Percentiles rank a stretch among this genome's conserved stretches.
phyloP scores from a whole-genome alignment of 1,284 basidiomycete species.

The Cryptococcus sp. region DNA sequence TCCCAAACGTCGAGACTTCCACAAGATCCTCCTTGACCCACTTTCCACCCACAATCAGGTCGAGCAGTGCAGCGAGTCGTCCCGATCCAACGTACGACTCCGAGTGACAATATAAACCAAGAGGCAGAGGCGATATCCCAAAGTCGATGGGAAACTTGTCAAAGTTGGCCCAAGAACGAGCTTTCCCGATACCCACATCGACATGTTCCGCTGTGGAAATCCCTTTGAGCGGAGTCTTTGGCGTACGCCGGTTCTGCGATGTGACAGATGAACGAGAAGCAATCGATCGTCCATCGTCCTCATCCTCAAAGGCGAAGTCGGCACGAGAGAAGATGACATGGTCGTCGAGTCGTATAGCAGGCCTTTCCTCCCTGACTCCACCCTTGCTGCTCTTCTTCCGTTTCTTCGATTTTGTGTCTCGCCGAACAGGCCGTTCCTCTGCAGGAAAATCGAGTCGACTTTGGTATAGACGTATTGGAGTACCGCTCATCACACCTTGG shows the following conservation, averaged over 20 bases:
- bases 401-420: not conserved
- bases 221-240: too few species aligned
- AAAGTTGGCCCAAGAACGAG: constrained; percentile 45
- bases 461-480: constrained; percentile 15
- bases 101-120: constrained; percentile 29
- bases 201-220: constrained; percentile 7
- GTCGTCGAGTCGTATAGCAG: constrained; percentile 39
- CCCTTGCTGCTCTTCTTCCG: not conserved
- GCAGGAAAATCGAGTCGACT: constrained; percentile 30
- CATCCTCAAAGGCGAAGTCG: constrained; percentile 37
- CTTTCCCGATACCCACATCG: constrained; percentile 37
- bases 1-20: constrained; percentile 11
- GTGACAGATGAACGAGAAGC: too few species aligned
- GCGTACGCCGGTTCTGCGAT: too few species aligned
- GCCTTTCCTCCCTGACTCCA: constrained; percentile 9
- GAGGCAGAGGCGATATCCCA: constrained; percentile 41
- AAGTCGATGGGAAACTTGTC: constrained; percentile 44
- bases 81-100: constrained; percentile 25
- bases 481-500: not conserved
- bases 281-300: constrained; percentile 4
- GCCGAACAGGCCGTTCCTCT: constrained; percentile 11
- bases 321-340: constrained; percentile 35
- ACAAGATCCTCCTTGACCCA: not conserved
- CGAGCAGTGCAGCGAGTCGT: constrained; percentile 11
- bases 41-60: constrained; percentile 1